Conservation (phyloP, 352 stramenopile genomes). For the Pythium apleroticum region DNA sequence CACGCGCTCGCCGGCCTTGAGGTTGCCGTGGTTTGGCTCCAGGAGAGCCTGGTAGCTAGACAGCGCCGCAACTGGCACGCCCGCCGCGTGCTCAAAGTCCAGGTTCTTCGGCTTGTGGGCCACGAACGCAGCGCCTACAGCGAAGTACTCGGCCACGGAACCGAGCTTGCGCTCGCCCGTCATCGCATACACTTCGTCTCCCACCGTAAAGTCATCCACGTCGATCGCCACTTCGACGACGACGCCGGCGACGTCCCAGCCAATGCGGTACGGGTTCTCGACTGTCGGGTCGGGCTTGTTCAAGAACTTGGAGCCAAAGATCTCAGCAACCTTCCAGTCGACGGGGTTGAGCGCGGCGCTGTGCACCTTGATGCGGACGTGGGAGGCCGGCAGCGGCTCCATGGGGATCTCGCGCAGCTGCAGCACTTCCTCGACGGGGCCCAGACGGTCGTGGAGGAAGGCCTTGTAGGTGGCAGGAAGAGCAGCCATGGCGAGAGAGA, state of each 20-base stretch:
- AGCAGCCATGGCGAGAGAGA: conserved; percentile 2
- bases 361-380: conserved; percentile 8
- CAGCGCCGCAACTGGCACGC: conserved; percentile 26
- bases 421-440: not conserved
- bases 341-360: too few species aligned
- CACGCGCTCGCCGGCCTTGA: conserved; percentile 24
- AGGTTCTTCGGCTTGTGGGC: conserved; percentile 40
- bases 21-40: conserved; percentile 8
- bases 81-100: conserved; percentile 38
- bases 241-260: conserved; percentile 37
- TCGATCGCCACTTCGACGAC: conserved; percentile 32
- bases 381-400: not conserved
- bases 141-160: conserved; percentile 42
- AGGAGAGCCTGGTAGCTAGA: conserved; percentile 39
- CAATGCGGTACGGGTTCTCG: conserved; percentile 30
- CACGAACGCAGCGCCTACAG: conserved; percentile 28
- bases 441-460: conserved; percentile 1
- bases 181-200: conserved; percentile 26
- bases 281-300: not conserved
- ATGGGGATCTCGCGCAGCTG: not conserved
- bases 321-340: conserved; percentile 5
- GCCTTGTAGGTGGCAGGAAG: conserved; percentile 2
- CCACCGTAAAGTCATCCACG: conserved; percentile 22
- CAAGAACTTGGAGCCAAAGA: not conserved
- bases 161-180: not conserved